A percentile compares a stretch with the other conserved stretches of the same genome.
These are phyloP conservation scores for Tubosaeta sp. DNA, from an alignment of 768 basidiomycete genomes.

Conservation along the genomic window DNA sequence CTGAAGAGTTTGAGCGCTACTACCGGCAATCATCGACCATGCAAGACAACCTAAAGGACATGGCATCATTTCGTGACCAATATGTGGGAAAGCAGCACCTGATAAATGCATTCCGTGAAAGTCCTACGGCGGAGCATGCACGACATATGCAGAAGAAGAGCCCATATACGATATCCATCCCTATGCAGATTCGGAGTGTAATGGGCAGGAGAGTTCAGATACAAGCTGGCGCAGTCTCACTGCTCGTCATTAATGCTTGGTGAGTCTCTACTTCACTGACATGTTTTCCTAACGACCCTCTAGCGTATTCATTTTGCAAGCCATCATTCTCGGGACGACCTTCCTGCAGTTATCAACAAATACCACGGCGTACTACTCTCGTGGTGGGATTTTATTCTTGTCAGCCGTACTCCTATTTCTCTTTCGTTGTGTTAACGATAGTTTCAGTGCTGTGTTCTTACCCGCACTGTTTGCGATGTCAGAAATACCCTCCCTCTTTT, in stretches of 20 bases:
- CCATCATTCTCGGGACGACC: conserved; percentile 36
- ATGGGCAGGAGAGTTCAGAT: conserved; percentile 45
- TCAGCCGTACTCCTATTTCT: conserved; percentile 26
- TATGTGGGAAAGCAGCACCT: conserved; percentile 44
- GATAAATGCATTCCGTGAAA: conserved; percentile 42
- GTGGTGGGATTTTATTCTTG: conserved; percentile 85
- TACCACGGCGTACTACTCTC: conserved; percentile 41
- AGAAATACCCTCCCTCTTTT: conserved; percentile 48
- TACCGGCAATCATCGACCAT: conserved; percentile 41
- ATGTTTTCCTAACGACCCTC: neutral
- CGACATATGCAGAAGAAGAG: conserved; percentile 40
- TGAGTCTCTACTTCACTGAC: conserved; percentile 1
- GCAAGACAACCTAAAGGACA: conserved; percentile 42
- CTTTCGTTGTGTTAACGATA: neutral
- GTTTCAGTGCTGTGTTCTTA: conserved; percentile 51
- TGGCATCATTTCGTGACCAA: conserved; percentile 42
- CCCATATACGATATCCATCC: conserved; percentile 48
- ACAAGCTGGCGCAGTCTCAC: conserved; percentile 36
- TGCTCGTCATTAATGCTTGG: conserved; percentile 30
- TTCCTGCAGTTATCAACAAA: conserved; percentile 41
- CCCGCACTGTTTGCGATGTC: conserved; percentile 57
- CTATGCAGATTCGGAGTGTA: conserved; percentile 45
- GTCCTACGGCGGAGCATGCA: conserved; percentile 51
- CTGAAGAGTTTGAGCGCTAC: conserved; percentile 54
- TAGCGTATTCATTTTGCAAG: conserved; percentile 39